A percentile compares a stretch with the other conserved stretches of the same genome.
These are phyloP conservation scores for Penicillium atrosanguineum DNA, from an alignment of 495 filamentous ascomycete species.

Conservation along the genomic window DNA sequence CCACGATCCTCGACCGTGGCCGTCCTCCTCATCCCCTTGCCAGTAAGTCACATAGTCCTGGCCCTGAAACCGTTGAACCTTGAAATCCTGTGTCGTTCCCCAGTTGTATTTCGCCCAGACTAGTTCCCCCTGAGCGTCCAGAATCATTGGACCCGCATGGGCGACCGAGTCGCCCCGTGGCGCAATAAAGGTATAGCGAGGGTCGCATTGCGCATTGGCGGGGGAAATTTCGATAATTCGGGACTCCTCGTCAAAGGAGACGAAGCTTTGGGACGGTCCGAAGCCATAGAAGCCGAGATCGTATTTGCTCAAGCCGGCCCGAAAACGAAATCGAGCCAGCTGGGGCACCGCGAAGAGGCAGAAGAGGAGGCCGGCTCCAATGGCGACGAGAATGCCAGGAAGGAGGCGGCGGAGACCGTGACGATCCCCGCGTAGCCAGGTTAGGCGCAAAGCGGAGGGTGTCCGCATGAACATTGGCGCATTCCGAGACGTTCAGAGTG, in stretches of 20 bases:
- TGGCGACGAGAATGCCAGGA: constrained; percentile 2
- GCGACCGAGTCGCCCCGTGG: constrained; percentile 43
- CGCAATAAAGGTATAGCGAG: constrained; percentile 42
- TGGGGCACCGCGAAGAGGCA: constrained; percentile 31
- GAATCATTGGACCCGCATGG: constrained; percentile 45
- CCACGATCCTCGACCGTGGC: constrained; percentile 48
- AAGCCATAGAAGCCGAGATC: constrained; percentile 37
- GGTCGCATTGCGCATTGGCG: constrained; percentile 34
- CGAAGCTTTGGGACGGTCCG: constrained; percentile 30
- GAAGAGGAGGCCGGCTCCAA: constrained; percentile 16
- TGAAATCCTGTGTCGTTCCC: constrained; percentile 46
- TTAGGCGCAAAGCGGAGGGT: constrained; percentile 17
- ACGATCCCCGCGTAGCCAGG: constrained; percentile 16
- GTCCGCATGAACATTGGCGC: constrained; percentile 31
- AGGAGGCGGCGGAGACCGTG: constrained; percentile 12
- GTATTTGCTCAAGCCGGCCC: constrained; percentile 32
- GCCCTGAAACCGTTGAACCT: constrained; percentile 43
- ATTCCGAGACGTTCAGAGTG: constrained; percentile 12
- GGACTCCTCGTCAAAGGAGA: constrained; percentile 34
- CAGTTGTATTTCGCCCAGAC: constrained; percentile 43
- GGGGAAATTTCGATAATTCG: constrained; percentile 32
- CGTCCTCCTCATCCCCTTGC: constrained; percentile 50
- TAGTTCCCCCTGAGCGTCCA: constrained; percentile 42
- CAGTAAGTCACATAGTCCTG: constrained; percentile 53
- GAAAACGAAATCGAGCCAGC: constrained; percentile 30